phyloP scores from a whole-genome alignment of 345 rosid genomes.

The Litchi chinensis region DNA sequence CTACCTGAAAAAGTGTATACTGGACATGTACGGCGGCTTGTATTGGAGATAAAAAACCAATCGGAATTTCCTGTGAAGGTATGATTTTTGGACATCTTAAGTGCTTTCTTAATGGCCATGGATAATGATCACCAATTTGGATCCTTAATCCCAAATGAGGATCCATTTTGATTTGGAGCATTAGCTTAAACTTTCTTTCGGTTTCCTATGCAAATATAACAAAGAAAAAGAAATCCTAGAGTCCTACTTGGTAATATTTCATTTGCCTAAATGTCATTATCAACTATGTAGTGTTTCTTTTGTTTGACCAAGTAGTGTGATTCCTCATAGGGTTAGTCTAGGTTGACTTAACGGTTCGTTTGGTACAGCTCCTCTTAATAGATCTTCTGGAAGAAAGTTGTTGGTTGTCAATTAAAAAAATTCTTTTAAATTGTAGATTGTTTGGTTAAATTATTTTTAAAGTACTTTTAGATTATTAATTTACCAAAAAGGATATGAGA shows the following conservation, averaged over 20 bases:
- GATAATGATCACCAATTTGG: background rate
- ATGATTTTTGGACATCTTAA: slow-evolving; percentile 16
- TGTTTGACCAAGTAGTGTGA: background rate
- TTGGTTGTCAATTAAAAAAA: too few species aligned
- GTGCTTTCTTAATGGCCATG: background rate
- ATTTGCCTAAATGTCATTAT: background rate
- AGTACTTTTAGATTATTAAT: too few species aligned
- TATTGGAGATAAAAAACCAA: slow-evolving; percentile 72
- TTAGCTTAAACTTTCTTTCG: background rate
- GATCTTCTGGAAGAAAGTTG: too few species aligned
- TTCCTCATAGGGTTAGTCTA: background rate
- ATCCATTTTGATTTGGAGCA: background rate
- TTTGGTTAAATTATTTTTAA: too few species aligned
- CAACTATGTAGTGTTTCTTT: background rate
- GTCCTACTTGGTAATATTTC: background rate
- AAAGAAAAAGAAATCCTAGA: background rate
- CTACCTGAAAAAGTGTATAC: slow-evolving; percentile 71
- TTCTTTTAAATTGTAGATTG: too few species aligned
- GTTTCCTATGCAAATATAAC: background rate
- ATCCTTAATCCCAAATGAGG: background rate
- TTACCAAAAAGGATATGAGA: too few species aligned
- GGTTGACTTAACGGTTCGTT: background rate
- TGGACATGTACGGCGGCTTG: slow-evolving; percentile 73
- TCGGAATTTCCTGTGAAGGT: slow-evolving; percentile 83
- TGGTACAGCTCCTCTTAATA: too few species aligned